Evolutionary conservation across 148 eudicot genomes (phyloP), one percentile per base, ranked within the genome.

Genomic region (Mesembryanthemum crystallinum): DNA sequence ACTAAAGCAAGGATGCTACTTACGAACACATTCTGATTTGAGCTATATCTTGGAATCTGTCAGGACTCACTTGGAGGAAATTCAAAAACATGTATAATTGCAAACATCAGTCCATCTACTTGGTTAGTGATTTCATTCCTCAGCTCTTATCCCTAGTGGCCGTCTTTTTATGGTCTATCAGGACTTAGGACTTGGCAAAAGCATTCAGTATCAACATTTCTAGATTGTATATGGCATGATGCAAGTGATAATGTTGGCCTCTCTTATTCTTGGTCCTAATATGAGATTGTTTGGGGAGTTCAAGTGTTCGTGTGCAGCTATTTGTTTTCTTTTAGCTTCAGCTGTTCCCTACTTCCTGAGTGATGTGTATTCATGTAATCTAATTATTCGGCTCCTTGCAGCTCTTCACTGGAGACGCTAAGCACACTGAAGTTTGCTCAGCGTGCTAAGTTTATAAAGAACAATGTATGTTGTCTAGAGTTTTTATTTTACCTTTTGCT

Each of bases 51-150:
- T 54, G 29, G 24, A 24, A 47, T 33, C 42, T 76, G 72, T 72
- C 90, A 95, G 99, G 99, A 95, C 82, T 95, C 97, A 69, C 85
- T 95, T 37, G 99, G 99, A 80, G 99, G 99, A 73, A 95, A 95
- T 84, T 88, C 99, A 58, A 95, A 95, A 81, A 95, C 99, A 58
- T 88, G 75, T 28, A 95, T 95, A 67, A 95, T 95, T 79, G 99
- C 99, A 74, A 95, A 95, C 81, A 86, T 95, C 29, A 92, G 94
- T 83, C 99, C 99, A 20, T 87, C 99, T 52, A 86, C 28, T 65
- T 86, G 99, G 99, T 95, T n/a, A 81, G 96, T 81, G 42, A 29
- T 75, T 77, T 30, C 54, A 10, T 74, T n/a, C 25, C 21, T 64
- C 25, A 12, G 23, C 10, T 64, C 30, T 67, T 29, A 43, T 15